Percentiles rank a stretch among this genome's conserved stretches.
phyloP scores from a whole-genome alignment of 83 land plant species.

The Larix sibirica region DNA sequence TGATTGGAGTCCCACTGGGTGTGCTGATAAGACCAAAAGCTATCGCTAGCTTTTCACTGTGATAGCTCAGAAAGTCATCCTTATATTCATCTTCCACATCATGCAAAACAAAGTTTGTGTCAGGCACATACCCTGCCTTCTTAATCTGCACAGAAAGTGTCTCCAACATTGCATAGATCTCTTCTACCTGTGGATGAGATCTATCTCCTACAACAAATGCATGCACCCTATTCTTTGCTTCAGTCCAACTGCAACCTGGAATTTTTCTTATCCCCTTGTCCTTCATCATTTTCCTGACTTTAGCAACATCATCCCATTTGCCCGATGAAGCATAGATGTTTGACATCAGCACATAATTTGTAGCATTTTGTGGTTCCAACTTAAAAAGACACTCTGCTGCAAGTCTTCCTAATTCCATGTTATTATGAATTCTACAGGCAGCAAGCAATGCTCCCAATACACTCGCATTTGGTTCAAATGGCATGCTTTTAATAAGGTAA shows the following conservation, averaged over 20 bases:
- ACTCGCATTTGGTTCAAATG: constrained; percentile 45
- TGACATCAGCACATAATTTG: constrained; percentile 52
- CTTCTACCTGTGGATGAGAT: constrained; percentile 34
- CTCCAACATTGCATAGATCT: constrained; percentile 36
- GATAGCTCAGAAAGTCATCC: too few relatives aligned
- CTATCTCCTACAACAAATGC: constrained; percentile 48
- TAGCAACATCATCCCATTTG: constrained; percentile 52
- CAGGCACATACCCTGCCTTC: constrained; percentile 56
- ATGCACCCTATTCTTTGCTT: constrained; percentile 33
- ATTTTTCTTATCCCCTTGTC: constrained; percentile 45
- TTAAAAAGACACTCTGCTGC: constrained; percentile 41
- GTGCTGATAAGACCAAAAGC: too few relatives aligned
- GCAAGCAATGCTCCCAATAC: constrained; percentile 54
- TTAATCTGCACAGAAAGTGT: constrained; percentile 33
- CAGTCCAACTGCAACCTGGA: constrained; percentile 62
- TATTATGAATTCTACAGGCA: constrained; percentile 46
- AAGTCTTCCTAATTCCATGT: constrained; percentile 38
- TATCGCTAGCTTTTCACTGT: too few relatives aligned
- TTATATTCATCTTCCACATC: too few relatives aligned
- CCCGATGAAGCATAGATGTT: constrained; percentile 57
- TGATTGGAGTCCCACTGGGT: too few relatives aligned
- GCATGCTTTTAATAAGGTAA: constrained; percentile 29
- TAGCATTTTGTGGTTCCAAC: constrained; percentile 49
- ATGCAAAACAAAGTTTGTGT: neutral
- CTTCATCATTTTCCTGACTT: constrained; percentile 51